Conservation (phyloP, 257 asterid genomes). For the Gardenia jasminoides region DNA sequence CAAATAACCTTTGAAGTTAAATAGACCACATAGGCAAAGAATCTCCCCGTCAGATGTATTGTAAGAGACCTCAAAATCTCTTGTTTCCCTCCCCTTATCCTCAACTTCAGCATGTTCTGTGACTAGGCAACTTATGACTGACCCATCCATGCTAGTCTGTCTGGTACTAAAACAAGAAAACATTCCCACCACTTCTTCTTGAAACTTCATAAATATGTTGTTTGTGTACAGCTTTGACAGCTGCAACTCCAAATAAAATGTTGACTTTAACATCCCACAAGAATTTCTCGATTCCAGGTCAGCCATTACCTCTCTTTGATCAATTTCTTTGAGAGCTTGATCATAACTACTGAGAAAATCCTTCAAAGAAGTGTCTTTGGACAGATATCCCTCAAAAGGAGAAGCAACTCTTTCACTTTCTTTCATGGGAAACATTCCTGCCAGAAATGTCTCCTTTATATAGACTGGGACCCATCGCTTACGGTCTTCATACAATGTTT, state of each 20-base stretch:
- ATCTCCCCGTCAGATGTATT: slow-evolving; percentile 38
- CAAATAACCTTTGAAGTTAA: slow-evolving; percentile 58
- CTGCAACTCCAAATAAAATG: slow-evolving; percentile 46
- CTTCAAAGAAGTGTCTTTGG: slow-evolving; percentile 35
- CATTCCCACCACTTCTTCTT: slow-evolving; percentile 52
- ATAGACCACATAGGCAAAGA: slow-evolving; percentile 46
- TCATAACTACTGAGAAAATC: slow-evolving; percentile 42
- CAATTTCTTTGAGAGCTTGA: slow-evolving; percentile 37
- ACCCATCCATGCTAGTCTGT: slow-evolving; percentile 37
- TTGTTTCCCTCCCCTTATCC: slow-evolving; percentile 35
- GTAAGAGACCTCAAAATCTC: slow-evolving; percentile 48
- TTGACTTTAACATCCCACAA: slow-evolving; percentile 35
- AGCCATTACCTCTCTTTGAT: slow-evolving; percentile 40
- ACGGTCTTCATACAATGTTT: slow-evolving; percentile 47
- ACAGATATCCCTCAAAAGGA: slow-evolving; percentile 43
- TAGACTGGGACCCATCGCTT: slow-evolving; percentile 58
- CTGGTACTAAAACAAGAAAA: slow-evolving; percentile 35
- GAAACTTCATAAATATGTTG: slow-evolving; percentile 37
- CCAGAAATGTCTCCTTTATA: slow-evolving; percentile 47
- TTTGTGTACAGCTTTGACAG: slow-evolving; percentile 49
- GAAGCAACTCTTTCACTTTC: slow-evolving; percentile 31
- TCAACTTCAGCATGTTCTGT: slow-evolving; percentile 41
- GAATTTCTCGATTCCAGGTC: slow-evolving; percentile 45
- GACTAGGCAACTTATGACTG: slow-evolving; percentile 31
- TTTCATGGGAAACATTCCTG: slow-evolving; percentile 34